A percentile compares a stretch with the other conserved stretches of the same genome.
phyloP scores from a whole-genome alignment of 805 yeast species.

The Hanseniaspora mollemarum region DNA sequence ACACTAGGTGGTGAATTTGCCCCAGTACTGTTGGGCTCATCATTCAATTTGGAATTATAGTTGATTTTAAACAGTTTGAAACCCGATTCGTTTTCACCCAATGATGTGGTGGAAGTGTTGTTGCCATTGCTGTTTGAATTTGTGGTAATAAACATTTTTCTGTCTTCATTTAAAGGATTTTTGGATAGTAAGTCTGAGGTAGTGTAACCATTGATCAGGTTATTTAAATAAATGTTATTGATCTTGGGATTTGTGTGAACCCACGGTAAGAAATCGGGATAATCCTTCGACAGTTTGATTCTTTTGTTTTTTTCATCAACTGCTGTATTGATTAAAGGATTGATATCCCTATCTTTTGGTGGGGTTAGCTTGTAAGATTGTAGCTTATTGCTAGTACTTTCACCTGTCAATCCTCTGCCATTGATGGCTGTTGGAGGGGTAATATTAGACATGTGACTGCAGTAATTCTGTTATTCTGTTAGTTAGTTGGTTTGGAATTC shows the following conservation, averaged over 20 bases:
- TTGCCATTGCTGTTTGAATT: slow-evolving; percentile 14
- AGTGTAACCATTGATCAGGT: slow-evolving; percentile 11
- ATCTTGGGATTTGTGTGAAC: slow-evolving; percentile 10
- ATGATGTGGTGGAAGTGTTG: slow-evolving; percentile 12
- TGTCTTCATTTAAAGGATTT: slow-evolving; percentile 11
- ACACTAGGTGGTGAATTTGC: not conserved
- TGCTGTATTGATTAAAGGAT: not conserved
- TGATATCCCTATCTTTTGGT: not conserved
- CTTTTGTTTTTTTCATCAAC: not conserved
- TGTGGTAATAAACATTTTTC: slow-evolving; percentile 9
- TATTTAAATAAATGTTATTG: slow-evolving; percentile 7
- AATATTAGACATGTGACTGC: not conserved
- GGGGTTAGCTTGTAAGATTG: slow-evolving; percentile 5
- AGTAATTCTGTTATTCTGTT: too few species aligned
- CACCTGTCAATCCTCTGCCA: not conserved
- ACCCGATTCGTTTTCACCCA: slow-evolving; percentile 15
- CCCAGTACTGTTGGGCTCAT: not conserved
- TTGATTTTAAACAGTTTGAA: not conserved
- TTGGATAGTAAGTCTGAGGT: slow-evolving; percentile 11
- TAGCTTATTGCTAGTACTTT: not conserved
- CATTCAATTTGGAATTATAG: not conserved
- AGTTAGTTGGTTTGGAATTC: too few species aligned
- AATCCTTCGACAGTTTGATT: slow-evolving; percentile 2
- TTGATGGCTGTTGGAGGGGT: not conserved
- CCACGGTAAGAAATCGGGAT: slow-evolving; percentile 14